These are phyloP conservation scores for Epithele typhae DNA, from an alignment of 768 basidiomycete genomes.

Conservation along the genomic window DNA sequence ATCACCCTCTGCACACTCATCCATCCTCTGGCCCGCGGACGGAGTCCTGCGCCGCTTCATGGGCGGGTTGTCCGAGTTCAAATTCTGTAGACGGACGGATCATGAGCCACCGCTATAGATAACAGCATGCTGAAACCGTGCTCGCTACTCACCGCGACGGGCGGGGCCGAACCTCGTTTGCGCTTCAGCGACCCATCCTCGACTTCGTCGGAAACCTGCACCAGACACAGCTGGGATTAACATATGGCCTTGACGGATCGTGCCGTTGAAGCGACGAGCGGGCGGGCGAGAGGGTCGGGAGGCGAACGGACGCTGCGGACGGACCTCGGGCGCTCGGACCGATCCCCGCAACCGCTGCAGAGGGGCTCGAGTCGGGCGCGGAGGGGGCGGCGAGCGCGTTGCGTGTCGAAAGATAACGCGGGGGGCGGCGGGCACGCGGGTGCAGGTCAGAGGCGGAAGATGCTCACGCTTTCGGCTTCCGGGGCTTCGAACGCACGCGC, in stretches of 20 bases:
- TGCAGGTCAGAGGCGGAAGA: neutral
- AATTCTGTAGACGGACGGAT: neutral
- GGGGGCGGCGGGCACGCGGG: neutral
- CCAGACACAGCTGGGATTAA: constrained; percentile 1
- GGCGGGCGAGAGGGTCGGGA: too few species aligned
- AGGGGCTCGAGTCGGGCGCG: too few species aligned
- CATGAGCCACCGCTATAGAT: neutral
- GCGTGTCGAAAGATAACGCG: neutral
- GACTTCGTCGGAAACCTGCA: constrained; percentile 14
- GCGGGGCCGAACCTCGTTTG: constrained; percentile 6
- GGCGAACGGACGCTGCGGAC: too few species aligned
- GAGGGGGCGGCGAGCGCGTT: too few species aligned
- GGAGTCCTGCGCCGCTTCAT: constrained; percentile 21
- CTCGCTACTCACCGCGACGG: neutral
- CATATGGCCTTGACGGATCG: neutral
- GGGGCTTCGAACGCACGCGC: neutral
- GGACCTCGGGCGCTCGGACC: too few species aligned
- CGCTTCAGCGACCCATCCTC: constrained; percentile 23
- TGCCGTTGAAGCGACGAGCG: neutral
- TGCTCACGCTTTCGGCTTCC: constrained; percentile 9
- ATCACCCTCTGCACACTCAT: neutral
- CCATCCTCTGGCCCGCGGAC: neutral
- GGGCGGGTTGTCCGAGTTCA: constrained; percentile 4
- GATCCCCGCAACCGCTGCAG: too few species aligned
- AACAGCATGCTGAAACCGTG: too few species aligned